Percentiles rank a stretch among this genome's conserved stretches.
These are phyloP conservation scores for Megacollybia marginata DNA, from an alignment of 768 basidiomycete genomes.

Conservation along the genomic window DNA sequence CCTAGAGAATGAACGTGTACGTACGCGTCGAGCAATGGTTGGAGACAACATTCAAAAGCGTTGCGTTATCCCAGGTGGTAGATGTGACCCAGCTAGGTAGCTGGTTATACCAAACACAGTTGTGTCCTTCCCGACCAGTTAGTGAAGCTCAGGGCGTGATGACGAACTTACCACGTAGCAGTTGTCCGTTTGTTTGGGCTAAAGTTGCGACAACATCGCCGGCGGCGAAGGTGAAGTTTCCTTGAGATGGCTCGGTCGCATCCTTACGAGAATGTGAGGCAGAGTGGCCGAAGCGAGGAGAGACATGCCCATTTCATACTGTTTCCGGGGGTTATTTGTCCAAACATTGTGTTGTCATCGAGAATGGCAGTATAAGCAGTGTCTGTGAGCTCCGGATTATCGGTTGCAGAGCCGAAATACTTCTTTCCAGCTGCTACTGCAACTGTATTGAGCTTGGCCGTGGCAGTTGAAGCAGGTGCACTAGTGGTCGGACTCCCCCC, in stretches of 20 bases:
- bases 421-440: slow-evolving; percentile 33
- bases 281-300: background rate
- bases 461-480: slow-evolving; percentile 13
- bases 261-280: slow-evolving; percentile 14
- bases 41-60: slow-evolving; percentile 23
- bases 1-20: too few relatives aligned
- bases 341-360: slow-evolving; percentile 27
- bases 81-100: slow-evolving; percentile 30
- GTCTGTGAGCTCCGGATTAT: slow-evolving; percentile 37
- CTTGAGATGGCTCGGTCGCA: slow-evolving; percentile 29
- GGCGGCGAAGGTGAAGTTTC: slow-evolving; percentile 22
- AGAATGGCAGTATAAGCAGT: slow-evolving; percentile 28
- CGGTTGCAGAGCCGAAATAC: slow-evolving; percentile 43
- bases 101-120: slow-evolving; percentile 37
- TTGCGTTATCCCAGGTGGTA: slow-evolving; percentile 19
- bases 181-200: slow-evolving; percentile 25
- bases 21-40: slow-evolving; percentile 22
- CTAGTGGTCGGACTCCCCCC: slow-evolving; percentile 4
- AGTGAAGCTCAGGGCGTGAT: background rate
- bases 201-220: slow-evolving; percentile 28
- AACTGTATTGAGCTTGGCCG: slow-evolving; percentile 22
- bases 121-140: slow-evolving; percentile 15
- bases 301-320: slow-evolving; percentile 35
- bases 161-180: slow-evolving; percentile 21
- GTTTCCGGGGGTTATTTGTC: slow-evolving; percentile 37